Base-by-base conservation (phyloP, 2,329 filamentous ascomycete genomes). In the Colletotrichum sp. region DNA sequence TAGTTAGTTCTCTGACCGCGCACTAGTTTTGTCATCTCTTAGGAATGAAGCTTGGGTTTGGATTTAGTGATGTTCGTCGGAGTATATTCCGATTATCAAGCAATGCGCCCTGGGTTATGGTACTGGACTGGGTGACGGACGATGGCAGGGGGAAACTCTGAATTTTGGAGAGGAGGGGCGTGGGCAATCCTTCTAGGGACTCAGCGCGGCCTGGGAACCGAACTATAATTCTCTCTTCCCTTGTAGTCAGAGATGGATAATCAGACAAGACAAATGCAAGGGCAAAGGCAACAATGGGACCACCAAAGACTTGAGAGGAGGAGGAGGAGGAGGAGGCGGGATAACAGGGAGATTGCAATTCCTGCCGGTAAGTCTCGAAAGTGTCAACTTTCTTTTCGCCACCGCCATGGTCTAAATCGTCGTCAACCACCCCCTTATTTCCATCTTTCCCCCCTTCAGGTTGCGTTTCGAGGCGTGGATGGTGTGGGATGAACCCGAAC, bases 401-500 rank as follows among this genome's bases (percentile, higher is more conserved):
- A 39, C 55, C 55, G 62, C 55, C 62, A 72, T 64, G 30, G 21
- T 24, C 55, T 13, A 36, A 21, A 64, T 62, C n/a, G 18, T 32
- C 57, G 6, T 55, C 39, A 24, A n/a, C 59, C 26, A 32, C 30
- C 32, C 71, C n/a, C n/a, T 16, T 32, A 28, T 60, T 32, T 2
- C 15, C 57, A 26, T 60, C 9, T 34, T 34, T 15, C 60, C 39
- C 39, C 5, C 39, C 39, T 60, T 26, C 59, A 49, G 55, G 36
- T 62, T 26, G 63, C 34, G 73, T 69, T 66, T 64, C 55, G 24
- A 57, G 39, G 44, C 69, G 55, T 36, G 55, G 34, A 60, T 63
- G 57, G 73, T 76, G 73, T 72, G 63, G 73, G 73, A 76, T 72
- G 73, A 72, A 76, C 69, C 72, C 16, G 34, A 74, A 59, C 71